A percentile compares a stretch with the other conserved stretches of the same genome.
Conservation (phyloP, 352 stramenopile species). For the Pythium volutum region DNA sequence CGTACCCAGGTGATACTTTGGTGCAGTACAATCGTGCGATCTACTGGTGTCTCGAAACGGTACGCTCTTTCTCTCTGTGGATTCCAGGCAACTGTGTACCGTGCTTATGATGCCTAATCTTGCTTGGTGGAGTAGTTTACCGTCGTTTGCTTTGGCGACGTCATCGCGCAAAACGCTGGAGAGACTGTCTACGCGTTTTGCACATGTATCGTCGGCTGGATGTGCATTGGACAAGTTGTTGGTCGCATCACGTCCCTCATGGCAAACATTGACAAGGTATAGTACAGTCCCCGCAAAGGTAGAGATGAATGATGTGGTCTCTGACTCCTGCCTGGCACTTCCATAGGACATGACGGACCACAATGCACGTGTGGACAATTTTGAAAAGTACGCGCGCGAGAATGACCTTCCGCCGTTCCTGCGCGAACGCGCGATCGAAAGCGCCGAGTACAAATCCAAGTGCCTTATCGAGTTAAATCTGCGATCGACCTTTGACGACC, state of each 20-base stretch:
- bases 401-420: slow-evolving; percentile 37
- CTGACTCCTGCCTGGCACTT: neutral
- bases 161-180: slow-evolving; percentile 48
- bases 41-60: slow-evolving; percentile 73
- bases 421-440: slow-evolving; percentile 48
- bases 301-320: no score
- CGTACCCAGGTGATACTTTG: slow-evolving; percentile 39
- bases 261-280: slow-evolving; percentile 48
- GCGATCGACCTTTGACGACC: slow-evolving; percentile 35
- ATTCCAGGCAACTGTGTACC: neutral
- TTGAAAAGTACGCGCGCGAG: slow-evolving; percentile 64
- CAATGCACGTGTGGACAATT: slow-evolving; percentile 48
- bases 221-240: slow-evolving; percentile 72
- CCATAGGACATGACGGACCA: slow-evolving; percentile 36
- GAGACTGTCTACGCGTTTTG: slow-evolving; percentile 53
- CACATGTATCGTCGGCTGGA: slow-evolving; percentile 67
- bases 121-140: slow-evolving; percentile 42
- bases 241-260: slow-evolving; percentile 64
- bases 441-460: slow-evolving; percentile 49
- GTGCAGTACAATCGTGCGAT: slow-evolving; percentile 70
- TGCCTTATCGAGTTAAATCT: slow-evolving; percentile 44
- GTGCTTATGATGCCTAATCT: neutral
- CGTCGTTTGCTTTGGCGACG: slow-evolving; percentile 71
- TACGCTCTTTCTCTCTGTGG: slow-evolving; percentile 28
- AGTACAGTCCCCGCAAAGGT: neutral